phyloP scores from a whole-genome alignment of 441 rosid genomes.

The Gossypium schwendimanii region DNA sequence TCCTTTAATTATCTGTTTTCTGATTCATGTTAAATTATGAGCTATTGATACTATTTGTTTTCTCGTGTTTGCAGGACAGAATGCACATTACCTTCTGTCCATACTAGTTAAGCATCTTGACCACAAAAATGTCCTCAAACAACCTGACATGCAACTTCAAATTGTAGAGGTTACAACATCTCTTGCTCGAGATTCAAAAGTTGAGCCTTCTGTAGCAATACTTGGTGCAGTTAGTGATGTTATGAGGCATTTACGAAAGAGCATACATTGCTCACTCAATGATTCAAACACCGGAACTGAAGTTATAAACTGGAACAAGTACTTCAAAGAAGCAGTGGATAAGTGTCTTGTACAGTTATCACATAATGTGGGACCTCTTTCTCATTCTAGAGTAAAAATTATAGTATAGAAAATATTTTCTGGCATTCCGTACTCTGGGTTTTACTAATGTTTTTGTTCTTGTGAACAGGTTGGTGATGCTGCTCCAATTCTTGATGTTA shows the following conservation, averaged over 20 bases:
- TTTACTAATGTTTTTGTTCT: background rate
- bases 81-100: slow-evolving; percentile 69
- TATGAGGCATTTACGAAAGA: slow-evolving; percentile 66
- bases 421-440: slow-evolving; percentile 5
- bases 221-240: slow-evolving; percentile 57
- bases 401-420: slow-evolving; percentile 1
- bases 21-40: background rate
- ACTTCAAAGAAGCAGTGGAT: slow-evolving; percentile 64
- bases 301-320: slow-evolving; percentile 48
- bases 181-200: slow-evolving; percentile 62
- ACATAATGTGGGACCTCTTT: slow-evolving; percentile 43
- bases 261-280: slow-evolving; percentile 69
- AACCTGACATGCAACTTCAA: slow-evolving; percentile 69
- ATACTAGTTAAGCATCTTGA: slow-evolving; percentile 86
- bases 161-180: slow-evolving; percentile 64
- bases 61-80: slow-evolving; percentile 51
- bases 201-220: slow-evolving; percentile 64
- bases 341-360: slow-evolving; percentile 73
- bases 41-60: slow-evolving; percentile 7
- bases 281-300: slow-evolving; percentile 60
- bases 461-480: slow-evolving; percentile 83
- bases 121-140: slow-evolving; percentile 75
- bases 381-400: background rate
- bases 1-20: background rate
- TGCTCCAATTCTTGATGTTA: slow-evolving; percentile 77